Base-by-base conservation (phyloP, 805 yeast species). In the Candida fluviatilis region DNA sequence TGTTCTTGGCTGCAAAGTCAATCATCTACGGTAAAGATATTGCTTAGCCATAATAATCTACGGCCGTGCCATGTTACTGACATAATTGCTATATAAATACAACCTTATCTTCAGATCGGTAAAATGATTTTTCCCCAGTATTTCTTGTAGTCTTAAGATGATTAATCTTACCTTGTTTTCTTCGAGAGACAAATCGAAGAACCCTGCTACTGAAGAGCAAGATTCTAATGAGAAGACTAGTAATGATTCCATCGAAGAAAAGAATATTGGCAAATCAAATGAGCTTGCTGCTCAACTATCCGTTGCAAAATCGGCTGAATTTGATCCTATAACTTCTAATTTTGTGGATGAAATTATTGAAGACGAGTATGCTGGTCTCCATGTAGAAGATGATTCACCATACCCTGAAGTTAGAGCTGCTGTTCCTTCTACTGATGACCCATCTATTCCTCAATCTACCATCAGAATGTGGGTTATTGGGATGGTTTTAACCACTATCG, bases 351-450 rank as follows among this genome's bases (percentile, higher is more conserved):
- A 49, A 5, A 43, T 57, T 19, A 28, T 49, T 21, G 51, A 48
- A 7, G 66, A 61, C 41, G 70, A 62, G 18, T 66, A 64, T 37
- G 64, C 67, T 35, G 75, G 73, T 14, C 64, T 66, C 21, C 48
- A 58, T 21, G 62, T 65, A 52, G 58, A 72, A 46, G 66, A 55
- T 40, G 54, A 54, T 36, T 62, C 68, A 15, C 84, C 84, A 8
- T 80, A 80, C 51, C 77, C 83, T 1, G 86, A 80, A 56, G 85
- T 80, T 14, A 69, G 87, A 55, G 75, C 84, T 18, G 73, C 80
- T 15, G 77, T 77, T 25, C 73, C 78, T 5, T 66, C 73, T 7
- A 53, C 60, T 7, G 82, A 76, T 50, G 81, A 78, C 53, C 69
- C 73, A 1, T 44, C 66, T 3, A 51, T 74, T 14, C 66, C 66